Evolutionary conservation across 2,329 filamentous ascomycete species (phyloP).

Genomic region (Colletotrichum magnum): DNA sequence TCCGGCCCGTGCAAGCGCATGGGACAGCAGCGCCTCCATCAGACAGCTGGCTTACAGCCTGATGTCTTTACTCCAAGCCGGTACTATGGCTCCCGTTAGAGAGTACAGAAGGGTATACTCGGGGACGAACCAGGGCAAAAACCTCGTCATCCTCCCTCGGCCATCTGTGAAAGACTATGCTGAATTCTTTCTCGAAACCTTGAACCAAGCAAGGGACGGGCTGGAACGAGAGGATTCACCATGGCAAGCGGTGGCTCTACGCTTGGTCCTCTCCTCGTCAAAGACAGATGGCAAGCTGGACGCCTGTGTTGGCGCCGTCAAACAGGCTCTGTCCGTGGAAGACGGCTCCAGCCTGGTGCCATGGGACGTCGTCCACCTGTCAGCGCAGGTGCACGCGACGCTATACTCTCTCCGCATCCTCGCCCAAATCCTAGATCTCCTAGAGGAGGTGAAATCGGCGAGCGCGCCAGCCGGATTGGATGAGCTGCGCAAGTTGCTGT

Average conservation of each 20-base stretch:
- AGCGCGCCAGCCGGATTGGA: neutral
- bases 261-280: slow-evolving; percentile 35
- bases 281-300: slow-evolving; percentile 48
- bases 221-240: slow-evolving; percentile 40
- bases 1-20: slow-evolving; percentile 67
- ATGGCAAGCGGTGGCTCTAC: slow-evolving; percentile 36
- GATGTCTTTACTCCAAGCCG: slow-evolving; percentile 41
- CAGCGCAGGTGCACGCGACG: slow-evolving; percentile 71
- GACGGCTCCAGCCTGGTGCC: slow-evolving; percentile 44
- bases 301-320: slow-evolving; percentile 46
- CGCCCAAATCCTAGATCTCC: slow-evolving; percentile 61
- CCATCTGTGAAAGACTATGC: slow-evolving; percentile 29
- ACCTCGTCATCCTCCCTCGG: slow-evolving; percentile 26
- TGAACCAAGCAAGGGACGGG: slow-evolving; percentile 44
- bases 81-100: slow-evolving; percentile 43
- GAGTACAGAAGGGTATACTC: slow-evolving; percentile 54
- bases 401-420: slow-evolving; percentile 74
- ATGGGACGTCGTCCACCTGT: slow-evolving; percentile 74
- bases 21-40: slow-evolving; percentile 66
- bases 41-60: slow-evolving; percentile 70
- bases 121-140: slow-evolving; percentile 33
- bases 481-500: slow-evolving; percentile 18
- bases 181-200: slow-evolving; percentile 35
- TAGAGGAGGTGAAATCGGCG: slow-evolving; percentile 41
- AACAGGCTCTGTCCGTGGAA: slow-evolving; percentile 31